These are phyloP conservation scores for Collybia sp. DNA, from an alignment of 768 basidiomycete species.

Conservation along the genomic window DNA sequence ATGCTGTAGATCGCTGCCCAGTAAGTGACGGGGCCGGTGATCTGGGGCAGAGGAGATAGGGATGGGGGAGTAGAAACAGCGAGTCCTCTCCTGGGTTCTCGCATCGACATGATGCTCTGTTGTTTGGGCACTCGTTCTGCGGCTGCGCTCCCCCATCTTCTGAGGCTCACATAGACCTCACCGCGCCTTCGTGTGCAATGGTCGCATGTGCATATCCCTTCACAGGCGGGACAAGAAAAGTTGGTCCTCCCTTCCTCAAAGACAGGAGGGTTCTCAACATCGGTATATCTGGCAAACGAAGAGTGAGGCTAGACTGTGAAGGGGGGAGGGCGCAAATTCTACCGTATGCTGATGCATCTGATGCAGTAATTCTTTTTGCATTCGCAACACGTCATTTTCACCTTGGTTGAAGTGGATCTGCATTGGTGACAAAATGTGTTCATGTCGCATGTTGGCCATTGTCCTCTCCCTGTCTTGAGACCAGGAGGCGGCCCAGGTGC, in stretches of 20 bases:
- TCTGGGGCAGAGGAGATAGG: slow-evolving; percentile 2
- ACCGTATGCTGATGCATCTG: slow-evolving; percentile 13
- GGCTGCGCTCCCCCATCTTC: slow-evolving; percentile 1
- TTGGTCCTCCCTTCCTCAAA: not conserved
- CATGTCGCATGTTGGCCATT: slow-evolving; percentile 6
- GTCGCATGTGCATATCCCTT: slow-evolving; percentile 44
- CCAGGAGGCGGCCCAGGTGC: not conserved
- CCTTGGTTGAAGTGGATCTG: not conserved
- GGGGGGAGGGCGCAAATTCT: slow-evolving; percentile 7
- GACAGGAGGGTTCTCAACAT: slow-evolving; percentile 13
- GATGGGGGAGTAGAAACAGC: not conserved
- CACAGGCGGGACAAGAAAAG: slow-evolving; percentile 43
- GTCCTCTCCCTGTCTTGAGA: not conserved
- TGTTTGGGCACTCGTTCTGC: not conserved
- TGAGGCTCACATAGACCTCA: slow-evolving; percentile 36
- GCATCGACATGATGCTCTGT: not conserved
- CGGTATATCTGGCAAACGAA: slow-evolving; percentile 19
- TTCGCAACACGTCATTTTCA: slow-evolving; percentile 9
- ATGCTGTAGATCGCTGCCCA: slow-evolving; percentile 26
- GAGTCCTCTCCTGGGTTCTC: not conserved
- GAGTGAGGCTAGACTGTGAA: not conserved
- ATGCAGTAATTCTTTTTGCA: slow-evolving; percentile 12
- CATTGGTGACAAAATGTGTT: slow-evolving; percentile 19
- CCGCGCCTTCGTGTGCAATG: slow-evolving; percentile 38
- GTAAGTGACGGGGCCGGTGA: slow-evolving; percentile 15